Percentiles rank a stretch among this genome's conserved stretches.
Evolutionary conservation across 768 basidiomycete species (phyloP).

Genomic region (Naganishia antarctica): DNA sequence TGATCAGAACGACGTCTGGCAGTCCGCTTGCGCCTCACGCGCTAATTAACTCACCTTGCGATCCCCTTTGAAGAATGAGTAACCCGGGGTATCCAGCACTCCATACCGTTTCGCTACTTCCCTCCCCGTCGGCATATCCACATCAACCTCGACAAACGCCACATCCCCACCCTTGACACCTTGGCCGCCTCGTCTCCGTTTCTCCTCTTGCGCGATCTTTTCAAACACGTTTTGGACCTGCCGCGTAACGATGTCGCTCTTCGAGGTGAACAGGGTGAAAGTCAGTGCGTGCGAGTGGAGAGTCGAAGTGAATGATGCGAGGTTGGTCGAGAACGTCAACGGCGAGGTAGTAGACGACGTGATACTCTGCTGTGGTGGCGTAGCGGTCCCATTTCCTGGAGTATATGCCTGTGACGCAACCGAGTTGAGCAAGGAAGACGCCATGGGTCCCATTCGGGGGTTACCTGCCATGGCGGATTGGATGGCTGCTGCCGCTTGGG

Average conservation of each 20-base stretch:
- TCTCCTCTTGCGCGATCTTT: slow-evolving; percentile 52
- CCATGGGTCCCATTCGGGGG: slow-evolving; percentile 54
- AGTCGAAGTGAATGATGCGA: slow-evolving; percentile 64
- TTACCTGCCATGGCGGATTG: slow-evolving; percentile 25
- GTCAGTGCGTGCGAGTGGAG: slow-evolving; percentile 65
- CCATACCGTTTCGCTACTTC: slow-evolving; percentile 61
- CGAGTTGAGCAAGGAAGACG: slow-evolving; percentile 51
- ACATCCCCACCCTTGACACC: slow-evolving; percentile 52
- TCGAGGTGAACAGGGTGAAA: slow-evolving; percentile 72
- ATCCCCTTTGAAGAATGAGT: slow-evolving; percentile 75
- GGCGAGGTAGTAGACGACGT: slow-evolving; percentile 58
- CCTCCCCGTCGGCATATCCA: slow-evolving; percentile 63
- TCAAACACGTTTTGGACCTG: slow-evolving; percentile 72
- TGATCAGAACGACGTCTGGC: neutral
- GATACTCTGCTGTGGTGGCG: slow-evolving; percentile 47
- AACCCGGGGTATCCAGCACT: slow-evolving; percentile 77
- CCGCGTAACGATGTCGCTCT: slow-evolving; percentile 75
- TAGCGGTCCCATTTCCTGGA: slow-evolving; percentile 37
- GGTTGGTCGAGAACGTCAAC: slow-evolving; percentile 68
- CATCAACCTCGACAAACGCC: slow-evolving; percentile 79
- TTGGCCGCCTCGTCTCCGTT: neutral
- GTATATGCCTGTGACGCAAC: slow-evolving; percentile 45
- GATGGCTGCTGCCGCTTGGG: neutral
- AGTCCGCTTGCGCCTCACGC: neutral
- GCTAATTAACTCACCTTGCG: slow-evolving; percentile 36